A percentile compares a stretch with the other conserved stretches of the same genome.
phyloP scores from a whole-genome alignment of 2,329 filamentous ascomycete species.

The Rhinocladiella mackenziei region DNA sequence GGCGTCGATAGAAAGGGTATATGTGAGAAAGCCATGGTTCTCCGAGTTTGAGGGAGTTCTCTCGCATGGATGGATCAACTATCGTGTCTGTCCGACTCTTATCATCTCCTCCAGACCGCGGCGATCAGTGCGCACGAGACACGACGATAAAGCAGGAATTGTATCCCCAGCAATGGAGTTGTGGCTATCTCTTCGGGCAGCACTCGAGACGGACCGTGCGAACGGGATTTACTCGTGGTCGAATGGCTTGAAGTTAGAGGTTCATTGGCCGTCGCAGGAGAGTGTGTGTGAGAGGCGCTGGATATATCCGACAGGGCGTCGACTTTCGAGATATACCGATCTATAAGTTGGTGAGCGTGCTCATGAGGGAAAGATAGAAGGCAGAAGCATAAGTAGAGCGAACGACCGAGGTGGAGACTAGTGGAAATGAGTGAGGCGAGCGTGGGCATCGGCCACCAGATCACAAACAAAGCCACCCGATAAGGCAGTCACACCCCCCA shows the following conservation, averaged over 20 bases:
- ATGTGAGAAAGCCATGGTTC: conserved; percentile 14
- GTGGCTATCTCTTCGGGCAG: no score
- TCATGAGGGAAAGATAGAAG: background rate
- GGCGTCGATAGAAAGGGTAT: conserved; percentile 3
- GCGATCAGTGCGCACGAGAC: background rate
- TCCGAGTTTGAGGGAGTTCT: background rate
- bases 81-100: conserved; percentile 3
- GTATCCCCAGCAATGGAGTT: no score
- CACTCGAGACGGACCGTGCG: no score
- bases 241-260: no score
- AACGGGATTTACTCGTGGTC: no score
- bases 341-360: conserved; percentile 1
- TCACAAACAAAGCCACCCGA: conserved; percentile 10
- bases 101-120: conserved; percentile 7
- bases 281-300: background rate
- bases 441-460: conserved; percentile 5
- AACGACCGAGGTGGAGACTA: background rate
- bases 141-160: no score
- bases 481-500: conserved; percentile 24
- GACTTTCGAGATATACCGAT: no score
- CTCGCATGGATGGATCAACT: background rate
- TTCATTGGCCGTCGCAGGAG: background rate
- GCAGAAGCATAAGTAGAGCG: background rate
- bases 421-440: background rate
- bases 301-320: no score